Evolutionary conservation across 129 eudicot genomes (phyloP).

Genomic region (Flaveria sonorensis): DNA sequence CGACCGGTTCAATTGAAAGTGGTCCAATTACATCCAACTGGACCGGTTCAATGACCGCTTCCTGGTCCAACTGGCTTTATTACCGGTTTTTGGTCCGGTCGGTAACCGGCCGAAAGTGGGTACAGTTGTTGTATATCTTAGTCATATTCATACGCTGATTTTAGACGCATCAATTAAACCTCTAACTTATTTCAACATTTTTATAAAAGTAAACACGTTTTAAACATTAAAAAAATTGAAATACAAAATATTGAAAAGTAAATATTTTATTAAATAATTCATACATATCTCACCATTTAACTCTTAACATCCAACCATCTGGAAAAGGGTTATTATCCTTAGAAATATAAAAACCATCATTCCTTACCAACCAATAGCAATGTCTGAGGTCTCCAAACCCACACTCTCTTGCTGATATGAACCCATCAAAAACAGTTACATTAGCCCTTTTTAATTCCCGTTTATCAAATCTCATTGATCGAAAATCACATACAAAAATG

Average conservation of each 20-base stretch:
- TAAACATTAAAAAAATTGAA: not conserved
- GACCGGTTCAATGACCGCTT: too few relatives aligned
- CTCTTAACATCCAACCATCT: conserved; percentile 19
- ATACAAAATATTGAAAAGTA: not conserved
- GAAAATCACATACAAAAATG: conserved; percentile 8
- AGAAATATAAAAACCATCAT: conserved; percentile 31
- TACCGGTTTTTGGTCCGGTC: too few relatives aligned
- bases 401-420: not conserved
- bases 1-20: too few relatives aligned
- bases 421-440: conserved; percentile 7
- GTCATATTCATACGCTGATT: too few relatives aligned
- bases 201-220: too few relatives aligned
- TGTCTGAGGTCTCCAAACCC: not conserved
- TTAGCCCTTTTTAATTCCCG: conserved; percentile 6
- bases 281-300: conserved; percentile 17
- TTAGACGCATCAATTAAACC: too few relatives aligned
- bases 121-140: too few relatives aligned
- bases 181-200: too few relatives aligned
- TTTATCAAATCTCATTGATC: conserved; percentile 3
- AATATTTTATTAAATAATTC: not conserved
- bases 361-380: conserved; percentile 31
- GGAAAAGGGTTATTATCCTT: conserved; percentile 19
- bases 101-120: too few relatives aligned
- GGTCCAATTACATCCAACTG: too few relatives aligned
- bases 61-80: too few relatives aligned